Evolutionary conservation across 2,329 filamentous ascomycete species (phyloP), one percentile per base, ranked within the genome.

Genomic region (Xylaria hypoxylon): DNA sequence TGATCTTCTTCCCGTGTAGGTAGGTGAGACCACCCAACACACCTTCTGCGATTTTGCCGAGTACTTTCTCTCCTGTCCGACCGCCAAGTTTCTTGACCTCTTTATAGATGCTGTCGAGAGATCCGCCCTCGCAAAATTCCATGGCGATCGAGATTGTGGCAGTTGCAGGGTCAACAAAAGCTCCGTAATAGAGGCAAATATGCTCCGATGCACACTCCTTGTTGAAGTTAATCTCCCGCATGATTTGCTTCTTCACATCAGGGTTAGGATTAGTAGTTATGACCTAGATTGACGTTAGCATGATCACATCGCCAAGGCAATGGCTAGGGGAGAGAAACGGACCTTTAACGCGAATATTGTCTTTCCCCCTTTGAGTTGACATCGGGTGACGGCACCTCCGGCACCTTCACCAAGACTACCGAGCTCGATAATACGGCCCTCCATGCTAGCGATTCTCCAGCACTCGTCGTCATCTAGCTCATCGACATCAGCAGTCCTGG

Each of bases 251-350:
- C 85, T 97, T 98, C 68, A 98, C 93, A 77, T 97, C 95, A 13
- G 96, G 95, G 74, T 99, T 96, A 2, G 96, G 96, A 77, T 98
- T 97, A 38, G 96, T 97, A 2, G 96, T 99, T 77, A 99, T 99
- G 76, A 99, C 92, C 95, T 97, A 69, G 2, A 40, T n/a, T 44
- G 47, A 31, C 35, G 63, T 71, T 67, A 74, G 70, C 56, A 48
- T 69, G 66, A 48, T 38, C 22, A 31, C 11, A 19, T 40, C 19
- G 44, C 63, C 64, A 73, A 24, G 40, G 40, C n/a, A 38, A 40
- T 26, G 7, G 10, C 7, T 5, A 13, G 38, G 22, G 24, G 44
- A 51, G 24, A 24, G 11, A 26, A 38, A 65, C 82, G 71, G 80
- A 97, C 95, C 90, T 99, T 99, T 59, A 99, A 82, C 7, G 96